A percentile compares a stretch with the other conserved stretches of the same genome.
These are phyloP conservation scores for Blastobotrys niveus DNA, from an alignment of 1,139 yeast species.

Conservation along the genomic window DNA sequence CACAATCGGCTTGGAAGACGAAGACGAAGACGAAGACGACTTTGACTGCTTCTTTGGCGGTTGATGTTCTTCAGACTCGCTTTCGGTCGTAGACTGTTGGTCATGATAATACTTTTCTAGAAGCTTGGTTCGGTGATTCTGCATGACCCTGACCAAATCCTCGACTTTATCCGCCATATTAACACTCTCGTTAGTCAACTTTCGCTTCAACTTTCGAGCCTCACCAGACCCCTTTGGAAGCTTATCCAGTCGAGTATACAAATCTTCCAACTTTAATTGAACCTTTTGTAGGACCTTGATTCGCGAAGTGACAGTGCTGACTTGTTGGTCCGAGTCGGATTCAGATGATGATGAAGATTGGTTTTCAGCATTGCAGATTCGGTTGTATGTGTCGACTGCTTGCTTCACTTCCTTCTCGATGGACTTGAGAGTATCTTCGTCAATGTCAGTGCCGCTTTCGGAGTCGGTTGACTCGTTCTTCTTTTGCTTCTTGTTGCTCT, in stretches of 20 bases:
- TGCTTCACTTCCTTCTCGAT: conserved; percentile 21
- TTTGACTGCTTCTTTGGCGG: too few species aligned
- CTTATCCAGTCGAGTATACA: conserved; percentile 24
- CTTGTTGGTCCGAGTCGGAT: conserved; percentile 11
- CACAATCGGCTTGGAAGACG: too few species aligned
- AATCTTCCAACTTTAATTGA: conserved; percentile 24
- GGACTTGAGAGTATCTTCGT: background rate
- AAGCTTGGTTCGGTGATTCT: conserved; percentile 18
- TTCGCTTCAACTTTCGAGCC: conserved; percentile 22
- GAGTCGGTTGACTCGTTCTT: background rate
- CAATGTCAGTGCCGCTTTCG: background rate
- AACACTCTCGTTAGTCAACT: conserved; percentile 23
- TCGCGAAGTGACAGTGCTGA: conserved; percentile 20
- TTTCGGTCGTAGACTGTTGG: conserved; percentile 7
- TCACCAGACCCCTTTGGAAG: conserved; percentile 18
- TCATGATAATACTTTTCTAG: conserved; percentile 13
- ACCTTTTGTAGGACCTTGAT: conserved; percentile 26
- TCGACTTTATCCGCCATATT: conserved; percentile 26
- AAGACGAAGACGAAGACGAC: too few species aligned
- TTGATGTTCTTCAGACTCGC: background rate
- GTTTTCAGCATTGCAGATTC: conserved; percentile 19
- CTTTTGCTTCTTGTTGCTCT: background rate
- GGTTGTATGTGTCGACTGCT: conserved; percentile 23
- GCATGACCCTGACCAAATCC: conserved; percentile 22
- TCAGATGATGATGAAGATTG: conserved; percentile 17